A percentile compares a stretch with the other conserved stretches of the same genome.
Conservation (phyloP, 768 basidiomycete species). For the Leccinum incarnatum region DNA sequence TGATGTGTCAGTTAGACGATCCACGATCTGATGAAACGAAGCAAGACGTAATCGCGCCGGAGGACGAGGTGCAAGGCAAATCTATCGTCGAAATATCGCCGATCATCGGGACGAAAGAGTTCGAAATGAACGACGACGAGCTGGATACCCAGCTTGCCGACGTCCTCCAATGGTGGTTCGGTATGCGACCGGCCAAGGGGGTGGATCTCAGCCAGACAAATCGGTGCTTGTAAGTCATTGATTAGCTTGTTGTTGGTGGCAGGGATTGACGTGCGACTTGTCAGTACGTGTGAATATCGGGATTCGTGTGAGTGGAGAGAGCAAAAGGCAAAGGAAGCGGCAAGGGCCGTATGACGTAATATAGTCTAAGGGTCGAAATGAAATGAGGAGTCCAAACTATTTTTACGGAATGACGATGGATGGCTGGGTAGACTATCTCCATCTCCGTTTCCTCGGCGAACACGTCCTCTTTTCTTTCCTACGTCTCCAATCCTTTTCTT, state of each 20-base stretch:
- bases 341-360: constrained; percentile 11
- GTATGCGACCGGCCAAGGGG: constrained; percentile 64
- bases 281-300: constrained; percentile 70
- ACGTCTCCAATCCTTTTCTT: constrained; percentile 45
- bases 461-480: constrained; percentile 42
- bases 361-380: not conserved
- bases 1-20: constrained; percentile 10
- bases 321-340: constrained; percentile 42
- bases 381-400: not conserved
- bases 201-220: constrained; percentile 57
- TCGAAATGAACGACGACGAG: constrained; percentile 49
- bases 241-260: not conserved
- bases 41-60: not conserved
- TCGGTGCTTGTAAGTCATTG: constrained; percentile 61
- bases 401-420: constrained; percentile 30
- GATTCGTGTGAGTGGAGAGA: constrained; percentile 79
- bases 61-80: not conserved
- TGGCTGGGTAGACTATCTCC: constrained; percentile 48
- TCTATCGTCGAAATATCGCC: constrained; percentile 19
- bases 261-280: not conserved
- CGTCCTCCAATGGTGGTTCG: constrained; percentile 75
- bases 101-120: constrained; percentile 66
- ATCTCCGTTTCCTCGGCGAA: constrained; percentile 42
- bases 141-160: constrained; percentile 54
- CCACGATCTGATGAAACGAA: not conserved